Evolutionary conservation across 2,329 filamentous ascomycete genomes (phyloP), one percentile per base, ranked within the genome.

Genomic region (Verticillium tricorpus): DNA sequence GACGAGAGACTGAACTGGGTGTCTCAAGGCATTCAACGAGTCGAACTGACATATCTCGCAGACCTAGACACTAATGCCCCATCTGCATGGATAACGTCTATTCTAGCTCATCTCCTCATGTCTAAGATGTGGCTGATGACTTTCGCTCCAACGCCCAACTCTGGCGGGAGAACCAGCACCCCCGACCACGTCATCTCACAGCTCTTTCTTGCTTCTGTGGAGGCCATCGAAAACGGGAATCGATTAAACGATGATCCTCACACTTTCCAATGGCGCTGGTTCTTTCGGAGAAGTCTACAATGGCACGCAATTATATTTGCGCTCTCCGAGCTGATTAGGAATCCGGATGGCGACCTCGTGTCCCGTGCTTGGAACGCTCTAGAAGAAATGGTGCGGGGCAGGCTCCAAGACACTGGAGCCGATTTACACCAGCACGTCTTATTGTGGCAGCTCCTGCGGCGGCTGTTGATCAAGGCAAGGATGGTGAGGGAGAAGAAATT

Each of bases 391-490:
- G 57, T 50, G 15, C 57, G 25, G 15, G 37, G 25, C 19, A 39
- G 57, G 37, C 50, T 58, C 15, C 57, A 31, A 14, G 57, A 39
- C 6, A 19, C 32, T 14, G 37, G 31, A 3, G 15, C 12, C 19
- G 25, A 39, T 32, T 15, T 39, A 9, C 37, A 39, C 6, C 19
- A 19, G 22, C 57, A 58, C 8, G 57, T 58, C 5, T 22, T 58
- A 14, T 37, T 58, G 19, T 58, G 57, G 57, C 57, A 58, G 57
- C 37, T 40, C 11, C 5, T 58, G 11, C 12, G 57, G 37, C 57
- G 57, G 25, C 17, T 58, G 25, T 28, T 58, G 57, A 58, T 58
- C 57, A 58, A 58, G 22, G 57, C 57, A 17, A 58, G 57, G 37
- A 31, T 58, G 37, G 34, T 25, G 35, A 45, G 56, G 37, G 57